Evolutionary conservation across 2,329 filamentous ascomycete genomes (phyloP).

Genomic region (Reticulascus tulasneorum): DNA sequence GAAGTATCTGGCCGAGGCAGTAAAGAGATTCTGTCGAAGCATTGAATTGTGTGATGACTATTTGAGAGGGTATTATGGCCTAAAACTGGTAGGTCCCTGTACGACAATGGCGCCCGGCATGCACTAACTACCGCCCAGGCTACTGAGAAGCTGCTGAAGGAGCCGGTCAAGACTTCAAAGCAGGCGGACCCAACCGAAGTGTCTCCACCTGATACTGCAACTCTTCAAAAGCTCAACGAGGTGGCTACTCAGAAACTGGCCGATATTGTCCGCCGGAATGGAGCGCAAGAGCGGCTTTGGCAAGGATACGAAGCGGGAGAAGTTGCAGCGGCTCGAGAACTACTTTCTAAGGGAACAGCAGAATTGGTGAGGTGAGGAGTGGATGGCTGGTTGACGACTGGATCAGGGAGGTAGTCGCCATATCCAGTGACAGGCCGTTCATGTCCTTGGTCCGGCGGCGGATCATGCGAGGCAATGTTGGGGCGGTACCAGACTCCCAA

Average conservation of each 20-base stretch:
- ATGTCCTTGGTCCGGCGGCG: conserved; percentile 4
- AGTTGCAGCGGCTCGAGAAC: conserved; percentile 64
- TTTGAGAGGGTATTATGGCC: conserved; percentile 84
- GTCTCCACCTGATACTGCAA: conserved; percentile 51
- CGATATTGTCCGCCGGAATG: conserved; percentile 67
- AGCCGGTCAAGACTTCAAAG: conserved; percentile 38
- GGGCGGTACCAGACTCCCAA: too few species aligned
- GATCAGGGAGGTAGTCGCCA: not conserved
- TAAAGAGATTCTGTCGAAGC: conserved; percentile 84
- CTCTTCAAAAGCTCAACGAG: conserved; percentile 66
- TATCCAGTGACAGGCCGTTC: conserved; percentile 1
- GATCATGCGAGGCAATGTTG: conserved; percentile 6
- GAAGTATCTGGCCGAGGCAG: conserved; percentile 63
- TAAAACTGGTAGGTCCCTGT: conserved; percentile 63
- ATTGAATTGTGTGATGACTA: conserved; percentile 94
- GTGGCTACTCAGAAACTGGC: conserved; percentile 69
- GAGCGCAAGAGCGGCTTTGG: conserved; percentile 61
- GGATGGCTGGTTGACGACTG: not conserved
- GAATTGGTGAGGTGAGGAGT: conserved; percentile 35
- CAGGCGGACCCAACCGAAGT: conserved; percentile 46
- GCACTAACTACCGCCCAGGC: conserved; percentile 33
- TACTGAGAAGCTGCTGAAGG: conserved; percentile 46
- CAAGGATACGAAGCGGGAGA: conserved; percentile 70
- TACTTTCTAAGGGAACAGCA: conserved; percentile 54
- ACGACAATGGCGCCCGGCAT: not conserved